Evolutionary conservation across 2,329 filamentous ascomycete species (phyloP).

Genomic region (Talaromyces sp.): DNA sequence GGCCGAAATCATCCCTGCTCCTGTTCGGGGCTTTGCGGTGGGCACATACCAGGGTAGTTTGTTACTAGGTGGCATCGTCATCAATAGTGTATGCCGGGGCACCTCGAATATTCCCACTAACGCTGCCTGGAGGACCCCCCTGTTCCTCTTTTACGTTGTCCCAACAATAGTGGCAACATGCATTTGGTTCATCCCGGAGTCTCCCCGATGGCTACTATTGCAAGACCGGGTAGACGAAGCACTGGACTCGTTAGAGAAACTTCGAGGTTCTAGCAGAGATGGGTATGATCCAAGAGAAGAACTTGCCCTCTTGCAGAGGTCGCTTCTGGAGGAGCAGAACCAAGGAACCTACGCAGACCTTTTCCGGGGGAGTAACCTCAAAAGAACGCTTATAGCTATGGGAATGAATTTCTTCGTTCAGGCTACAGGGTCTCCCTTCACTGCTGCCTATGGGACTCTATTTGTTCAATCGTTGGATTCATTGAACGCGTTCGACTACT

Average conservation of each 20-base stretch:
- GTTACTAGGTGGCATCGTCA: constrained; percentile 17
- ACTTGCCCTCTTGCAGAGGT: constrained; percentile 4
- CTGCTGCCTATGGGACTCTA: constrained; percentile 10
- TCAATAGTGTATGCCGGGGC: constrained; percentile 15
- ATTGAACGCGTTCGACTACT: constrained; percentile 39
- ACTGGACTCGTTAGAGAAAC: constrained; percentile 32
- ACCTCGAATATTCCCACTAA: constrained; percentile 19
- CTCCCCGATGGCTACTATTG: constrained; percentile 22
- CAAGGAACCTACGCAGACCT: constrained; percentile 9
- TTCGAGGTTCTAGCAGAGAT: constrained; percentile 18
- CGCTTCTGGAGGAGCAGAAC: constrained; percentile 9
- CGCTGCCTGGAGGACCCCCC: constrained; percentile 25
- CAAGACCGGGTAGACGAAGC: constrained; percentile 21
- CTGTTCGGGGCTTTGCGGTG: constrained; percentile 10
- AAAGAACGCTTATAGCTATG: constrained; percentile 10
- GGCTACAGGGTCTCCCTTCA: constrained; percentile 10
- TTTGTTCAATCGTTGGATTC: constrained; percentile 10
- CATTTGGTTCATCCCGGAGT: constrained; percentile 23
- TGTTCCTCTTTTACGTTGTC: constrained; percentile 20
- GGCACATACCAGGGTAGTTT: constrained; percentile 13
- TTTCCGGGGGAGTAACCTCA: constrained; percentile 9
- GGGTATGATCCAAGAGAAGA: constrained; percentile 4
- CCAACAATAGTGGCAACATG: constrained; percentile 18
- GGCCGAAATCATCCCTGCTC: constrained; percentile 9
- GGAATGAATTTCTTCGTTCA: constrained; percentile 11